Evolutionary conservation across 768 basidiomycete species (phyloP), one percentile per base, ranked within the genome.

Genomic region (Boletellus emodensis): DNA sequence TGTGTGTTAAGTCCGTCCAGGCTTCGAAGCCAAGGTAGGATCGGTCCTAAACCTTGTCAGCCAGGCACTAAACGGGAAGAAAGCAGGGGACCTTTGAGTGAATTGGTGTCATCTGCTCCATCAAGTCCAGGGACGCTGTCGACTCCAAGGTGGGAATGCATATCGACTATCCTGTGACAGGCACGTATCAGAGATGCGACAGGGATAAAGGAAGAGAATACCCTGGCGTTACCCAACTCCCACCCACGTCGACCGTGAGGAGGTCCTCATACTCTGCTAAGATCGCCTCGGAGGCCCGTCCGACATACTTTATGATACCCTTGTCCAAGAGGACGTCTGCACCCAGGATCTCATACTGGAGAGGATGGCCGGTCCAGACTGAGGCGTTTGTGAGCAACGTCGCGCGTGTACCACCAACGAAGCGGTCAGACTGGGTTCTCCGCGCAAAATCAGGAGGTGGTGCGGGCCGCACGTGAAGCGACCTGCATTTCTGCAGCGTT

Each of bases 1-100:
- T 92, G 88, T 1, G 89, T 92, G 63, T 94, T 87, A 59, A 96
- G 77, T 0, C 80, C 90, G 63, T 97, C 94, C 35, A 93, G 74
- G 49, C 81, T 85, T 41, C 91, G 77, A 24, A 97, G 72, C 83
- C 85, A 90, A 2, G 91, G 90, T 32, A 83, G 59, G 49, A 87
- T 75, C 4, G 88, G 79, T 0, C 85, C 65, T 66, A 35, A 28
- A 42, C 28, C 13, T 6, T 14, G 12, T 62, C 32, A 53, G 36
- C 7, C n/a, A 2, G 35, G 6, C 10, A 12, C 4, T 6, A 47
- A 12, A 34, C 9, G 12, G 24, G 26, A 34, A 37, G 42, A 22
- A 41, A 18, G 11, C 11, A 24, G 47, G 44, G 6, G 38, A 66
- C 64, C 86, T 44, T 87, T 78, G 10, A 53, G 54, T 10, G 89